Conservation (phyloP, 768 basidiomycete genomes). For the Suillus lakei region DNA sequence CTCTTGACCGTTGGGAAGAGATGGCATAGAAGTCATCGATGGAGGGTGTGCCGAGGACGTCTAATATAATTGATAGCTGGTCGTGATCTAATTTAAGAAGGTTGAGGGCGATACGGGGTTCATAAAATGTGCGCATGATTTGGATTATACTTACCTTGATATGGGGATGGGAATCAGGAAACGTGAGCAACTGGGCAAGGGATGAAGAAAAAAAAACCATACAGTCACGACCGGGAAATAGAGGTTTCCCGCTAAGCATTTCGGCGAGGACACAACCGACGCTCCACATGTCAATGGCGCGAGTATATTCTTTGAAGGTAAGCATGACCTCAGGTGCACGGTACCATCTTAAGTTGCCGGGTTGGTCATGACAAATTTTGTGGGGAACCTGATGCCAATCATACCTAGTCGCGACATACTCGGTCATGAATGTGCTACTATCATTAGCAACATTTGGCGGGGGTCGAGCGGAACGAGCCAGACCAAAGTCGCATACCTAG, state of each 20-base stretch:
- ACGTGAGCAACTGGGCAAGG: slow-evolving; percentile 11
- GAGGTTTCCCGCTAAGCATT: slow-evolving; percentile 88
- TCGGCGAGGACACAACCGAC: slow-evolving; percentile 89
- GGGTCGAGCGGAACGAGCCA: slow-evolving; percentile 78
- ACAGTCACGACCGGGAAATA: slow-evolving; percentile 97
- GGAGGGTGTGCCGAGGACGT: slow-evolving; percentile 89
- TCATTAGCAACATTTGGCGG: slow-evolving; percentile 76
- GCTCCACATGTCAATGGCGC: slow-evolving; percentile 86
- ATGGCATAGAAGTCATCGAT: slow-evolving; percentile 97
- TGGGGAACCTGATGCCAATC: slow-evolving; percentile 7
- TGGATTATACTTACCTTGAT: slow-evolving; percentile 12
- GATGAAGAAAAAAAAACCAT: slow-evolving; percentile 15
- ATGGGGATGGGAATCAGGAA: not conserved
- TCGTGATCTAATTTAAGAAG: slow-evolving; percentile 72
- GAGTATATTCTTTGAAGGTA: slow-evolving; percentile 95
- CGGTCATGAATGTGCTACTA: slow-evolving; percentile 83
- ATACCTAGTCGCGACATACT: slow-evolving; percentile 94
- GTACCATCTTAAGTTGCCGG: slow-evolving; percentile 72
- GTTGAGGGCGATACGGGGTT: not conserved
- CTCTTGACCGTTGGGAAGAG: slow-evolving; percentile 75
- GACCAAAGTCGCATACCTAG: slow-evolving; percentile 86
- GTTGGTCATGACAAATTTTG: not conserved
- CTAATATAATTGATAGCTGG: slow-evolving; percentile 90
- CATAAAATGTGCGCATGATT: slow-evolving; percentile 3
- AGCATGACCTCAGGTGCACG: slow-evolving; percentile 98